Percentiles rank a stretch among this genome's conserved stretches.
phyloP scores from a whole-genome alignment of 805 yeast species.

The Teunomyces pallodes region DNA sequence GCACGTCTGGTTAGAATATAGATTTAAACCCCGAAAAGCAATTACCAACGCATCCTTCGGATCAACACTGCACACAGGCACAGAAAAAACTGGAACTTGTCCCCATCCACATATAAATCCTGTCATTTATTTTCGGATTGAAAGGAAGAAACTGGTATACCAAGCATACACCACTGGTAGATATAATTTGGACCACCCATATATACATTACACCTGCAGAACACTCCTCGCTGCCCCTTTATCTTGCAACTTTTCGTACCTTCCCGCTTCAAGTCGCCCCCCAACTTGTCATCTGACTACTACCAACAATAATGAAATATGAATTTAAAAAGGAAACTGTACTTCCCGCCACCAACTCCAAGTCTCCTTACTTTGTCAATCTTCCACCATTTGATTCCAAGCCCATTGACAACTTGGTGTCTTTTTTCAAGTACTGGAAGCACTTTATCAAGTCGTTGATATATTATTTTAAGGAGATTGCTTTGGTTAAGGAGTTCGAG shows the following conservation, averaged over 20 bases:
- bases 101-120: not conserved
- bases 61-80: not conserved
- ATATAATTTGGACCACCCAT: not conserved
- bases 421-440: slow-evolving; percentile 41
- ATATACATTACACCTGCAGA: not conserved
- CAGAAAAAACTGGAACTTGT: not conserved
- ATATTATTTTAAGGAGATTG: slow-evolving; percentile 40
- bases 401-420: slow-evolving; percentile 38
- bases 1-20: not conserved
- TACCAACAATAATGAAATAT: not conserved
- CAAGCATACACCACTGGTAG: not conserved
- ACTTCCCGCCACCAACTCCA: slow-evolving; percentile 32
- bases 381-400: slow-evolving; percentile 37
- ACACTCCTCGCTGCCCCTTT: not conserved
- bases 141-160: not conserved
- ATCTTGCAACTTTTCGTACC: not conserved
- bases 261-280: not conserved
- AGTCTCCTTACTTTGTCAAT: slow-evolving; percentile 38
- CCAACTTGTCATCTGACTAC: not conserved
- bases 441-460: slow-evolving; percentile 36
- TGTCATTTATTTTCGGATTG: not conserved
- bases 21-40: not conserved
- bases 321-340: slow-evolving; percentile 13
- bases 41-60: slow-evolving; percentile 1
- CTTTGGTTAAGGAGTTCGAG: slow-evolving; percentile 45